Base-by-base conservation (phyloP, 805 yeast genomes). In the Candida hispaniensis region DNA sequence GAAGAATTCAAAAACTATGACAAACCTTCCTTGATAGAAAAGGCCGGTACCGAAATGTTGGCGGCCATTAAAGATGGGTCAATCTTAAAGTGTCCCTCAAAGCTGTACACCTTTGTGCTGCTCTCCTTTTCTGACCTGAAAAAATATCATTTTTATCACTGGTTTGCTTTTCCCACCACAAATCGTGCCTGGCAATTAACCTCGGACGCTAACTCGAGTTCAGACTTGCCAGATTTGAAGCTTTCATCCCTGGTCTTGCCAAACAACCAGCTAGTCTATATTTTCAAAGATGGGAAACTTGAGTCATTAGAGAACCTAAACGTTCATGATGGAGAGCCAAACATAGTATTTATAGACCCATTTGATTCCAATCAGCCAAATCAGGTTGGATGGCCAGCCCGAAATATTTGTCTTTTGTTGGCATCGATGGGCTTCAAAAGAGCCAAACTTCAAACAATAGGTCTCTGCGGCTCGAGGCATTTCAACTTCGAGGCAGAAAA, bases 51-150 rank as follows among this genome's bases (percentile, higher is more conserved):
- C 2, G 44, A 47, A 18, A 51, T 58, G 11, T 34, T 29, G 35
- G 44, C 45, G 7, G 50, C 44, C 5, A 63, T 67, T 6, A 32
- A 39, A 7, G 53, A 61, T 10, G 58, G 57, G 17, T 44, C 54
- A 1, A 56, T 61, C 3, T 44, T 67, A 2, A 28, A 45, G 1
- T 50, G 65, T 30, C 73, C 77, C 0, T 47, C 60, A 0, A 15
- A 55, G 4, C 51, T 75, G 17, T 47, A 60, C 9, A 45, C 51
- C 6, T 74, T 77, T 44, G 55, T 59, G 4, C 46, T 80, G 1
- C 59, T 86, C 17, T 66, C 85, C 25, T 91, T 75, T 58, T 79
- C 93, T 1, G 98, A 91, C 55, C 66, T 91, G 51, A 91, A 91
- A 54, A 82, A 79, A 57, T 86, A 79, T 60, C 75, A 69, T 49